Evolutionary conservation across 768 basidiomycete genomes (phyloP).

Genomic region (Xerocomus potaroensis): DNA sequence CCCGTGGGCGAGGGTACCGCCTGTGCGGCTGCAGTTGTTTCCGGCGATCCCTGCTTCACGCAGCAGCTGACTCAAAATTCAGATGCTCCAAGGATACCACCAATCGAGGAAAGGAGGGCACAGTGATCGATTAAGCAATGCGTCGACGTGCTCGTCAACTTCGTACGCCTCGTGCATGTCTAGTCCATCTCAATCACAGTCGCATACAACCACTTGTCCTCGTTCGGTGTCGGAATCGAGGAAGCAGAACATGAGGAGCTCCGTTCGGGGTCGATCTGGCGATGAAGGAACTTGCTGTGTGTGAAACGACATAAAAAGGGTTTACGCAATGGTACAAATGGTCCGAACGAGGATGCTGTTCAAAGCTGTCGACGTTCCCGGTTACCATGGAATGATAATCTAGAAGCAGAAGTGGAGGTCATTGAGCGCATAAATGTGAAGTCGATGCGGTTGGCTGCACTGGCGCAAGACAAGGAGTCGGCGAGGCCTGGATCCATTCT

Average conservation of each 20-base stretch:
- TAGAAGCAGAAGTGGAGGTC: not conserved
- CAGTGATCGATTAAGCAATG: conserved; percentile 18
- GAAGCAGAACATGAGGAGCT: conserved; percentile 19
- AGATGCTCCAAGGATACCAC: too few relatives aligned
- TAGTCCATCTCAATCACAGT: conserved; percentile 18
- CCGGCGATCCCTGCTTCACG: too few relatives aligned
- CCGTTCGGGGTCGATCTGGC: conserved; percentile 20
- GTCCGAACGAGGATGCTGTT: not conserved
- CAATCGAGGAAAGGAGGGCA: too few relatives aligned
- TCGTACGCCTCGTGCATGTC: conserved; percentile 22
- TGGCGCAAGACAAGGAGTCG: conserved; percentile 14
- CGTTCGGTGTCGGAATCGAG: conserved; percentile 22
- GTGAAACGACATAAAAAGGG: conserved; percentile 9
- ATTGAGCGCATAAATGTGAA: not conserved
- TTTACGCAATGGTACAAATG: not conserved
- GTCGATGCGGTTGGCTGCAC: not conserved
- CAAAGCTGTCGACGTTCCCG: not conserved
- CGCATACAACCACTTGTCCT: conserved; percentile 14
- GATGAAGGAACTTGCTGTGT: conserved; percentile 9
- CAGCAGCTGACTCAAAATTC: too few relatives aligned
- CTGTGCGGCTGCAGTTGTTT: too few relatives aligned
- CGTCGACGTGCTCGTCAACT: conserved; percentile 11
- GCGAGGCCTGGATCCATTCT: conserved; percentile 29
- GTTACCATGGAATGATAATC: not conserved
- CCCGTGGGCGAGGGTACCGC: conserved; percentile 7